These are phyloP conservation scores for Hanseniaspora meyeri DNA, from an alignment of 805 yeast genomes.

Conservation along the genomic window DNA sequence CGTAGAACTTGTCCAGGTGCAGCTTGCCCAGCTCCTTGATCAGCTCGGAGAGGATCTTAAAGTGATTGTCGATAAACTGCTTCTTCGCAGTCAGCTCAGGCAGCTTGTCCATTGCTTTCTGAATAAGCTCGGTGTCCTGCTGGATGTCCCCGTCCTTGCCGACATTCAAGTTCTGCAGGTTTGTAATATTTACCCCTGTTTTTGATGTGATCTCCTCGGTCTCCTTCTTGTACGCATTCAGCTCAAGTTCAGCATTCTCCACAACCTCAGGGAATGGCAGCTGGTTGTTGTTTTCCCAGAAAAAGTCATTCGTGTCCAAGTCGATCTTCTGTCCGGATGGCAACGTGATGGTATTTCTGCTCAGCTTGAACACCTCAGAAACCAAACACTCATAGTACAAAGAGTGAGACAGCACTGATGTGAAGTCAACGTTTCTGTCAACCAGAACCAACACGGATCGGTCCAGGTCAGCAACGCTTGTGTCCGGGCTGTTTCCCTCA, in stretches of 20 bases:
- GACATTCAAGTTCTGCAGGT: constrained; percentile 43
- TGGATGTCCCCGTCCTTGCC: constrained; percentile 17
- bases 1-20: constrained; percentile 79
- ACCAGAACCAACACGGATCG: constrained; percentile 68
- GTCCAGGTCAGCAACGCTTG: constrained; percentile 29
- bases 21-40: constrained; percentile 76
- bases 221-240: constrained; percentile 69
- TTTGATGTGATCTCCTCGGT: constrained; percentile 74
- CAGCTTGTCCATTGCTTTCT: constrained; percentile 77
- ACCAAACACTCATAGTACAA: constrained; percentile 97
- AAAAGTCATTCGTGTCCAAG: constrained; percentile 84
- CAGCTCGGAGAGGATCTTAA: constrained; percentile 81
- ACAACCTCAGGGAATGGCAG: constrained; percentile 98
- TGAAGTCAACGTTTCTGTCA: constrained; percentile 81
- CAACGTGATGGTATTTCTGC: constrained; percentile 69
- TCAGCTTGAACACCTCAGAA: constrained; percentile 74
- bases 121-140: constrained; percentile 54
- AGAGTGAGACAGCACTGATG: constrained; percentile 90
- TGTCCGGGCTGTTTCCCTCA: background rate
- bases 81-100: constrained; percentile 89
- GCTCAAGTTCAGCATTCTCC: constrained; percentile 80
- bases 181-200: constrained; percentile 61
- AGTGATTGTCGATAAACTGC: constrained; percentile 83
- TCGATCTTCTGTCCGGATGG: constrained; percentile 50
- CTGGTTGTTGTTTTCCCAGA: constrained; percentile 75